A percentile compares a stretch with the other conserved stretches of the same genome.
Conservation (phyloP, 176 grass and related monocot genomes). For the Alopecurus myosuroides region DNA sequence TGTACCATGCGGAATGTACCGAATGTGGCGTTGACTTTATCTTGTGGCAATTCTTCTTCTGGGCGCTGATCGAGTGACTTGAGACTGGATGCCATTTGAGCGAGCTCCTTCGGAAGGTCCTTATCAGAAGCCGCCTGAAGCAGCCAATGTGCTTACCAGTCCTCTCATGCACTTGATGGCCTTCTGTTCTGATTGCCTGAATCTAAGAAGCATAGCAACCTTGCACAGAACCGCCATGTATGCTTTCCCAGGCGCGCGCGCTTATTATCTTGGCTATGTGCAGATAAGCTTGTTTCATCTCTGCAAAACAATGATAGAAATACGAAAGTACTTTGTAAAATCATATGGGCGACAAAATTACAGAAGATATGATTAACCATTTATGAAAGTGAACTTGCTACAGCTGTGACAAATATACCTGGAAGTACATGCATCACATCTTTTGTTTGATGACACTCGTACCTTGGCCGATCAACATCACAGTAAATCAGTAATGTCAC, state of each 20-base stretch:
- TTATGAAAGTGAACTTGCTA: too few species aligned
- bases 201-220: conserved; percentile 42
- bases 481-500: too few species aligned
- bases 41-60: conserved; percentile 46
- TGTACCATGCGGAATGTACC: conserved; percentile 14
- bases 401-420: too few species aligned
- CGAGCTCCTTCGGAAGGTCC: too few species aligned
- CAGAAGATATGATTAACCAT: not conserved
- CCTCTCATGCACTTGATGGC: conserved; percentile 78
- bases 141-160: conserved; percentile 38
- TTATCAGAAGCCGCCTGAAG: too few species aligned
- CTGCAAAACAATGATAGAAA: too few species aligned
- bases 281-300: not conserved
- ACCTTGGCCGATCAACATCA: too few species aligned
- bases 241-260: too few species aligned
- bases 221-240: too few species aligned
- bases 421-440: too few species aligned
- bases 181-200: conserved; percentile 60
- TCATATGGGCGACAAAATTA: not conserved
- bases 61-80: conserved; percentile 48
- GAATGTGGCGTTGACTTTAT: conserved; percentile 38
- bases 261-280: not conserved
- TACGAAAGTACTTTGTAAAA: too few species aligned
- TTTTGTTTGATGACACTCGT: too few species aligned
- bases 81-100: conserved; percentile 48